Conservation (phyloP, 345 rosid genomes). For the Mangifera indica region DNA sequence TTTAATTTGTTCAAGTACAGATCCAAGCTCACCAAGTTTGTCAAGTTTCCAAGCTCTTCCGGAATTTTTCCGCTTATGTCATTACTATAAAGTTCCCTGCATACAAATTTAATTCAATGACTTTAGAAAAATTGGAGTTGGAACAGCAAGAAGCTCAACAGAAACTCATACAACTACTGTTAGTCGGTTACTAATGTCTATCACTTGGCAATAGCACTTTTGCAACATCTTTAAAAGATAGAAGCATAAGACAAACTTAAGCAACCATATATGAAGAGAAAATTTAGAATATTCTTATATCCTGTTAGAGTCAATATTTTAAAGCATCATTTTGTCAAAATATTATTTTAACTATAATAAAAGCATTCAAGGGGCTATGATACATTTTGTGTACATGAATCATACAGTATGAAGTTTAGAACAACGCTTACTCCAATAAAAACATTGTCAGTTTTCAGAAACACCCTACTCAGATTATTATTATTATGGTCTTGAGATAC, state of each 20-base stretch:
- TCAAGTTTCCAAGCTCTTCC: slow-evolving; percentile 79
- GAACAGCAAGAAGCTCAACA: neutral
- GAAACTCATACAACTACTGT: slow-evolving; percentile 2
- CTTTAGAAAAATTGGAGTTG: neutral
- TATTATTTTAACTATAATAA: neutral
- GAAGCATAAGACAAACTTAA: neutral
- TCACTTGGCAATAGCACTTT: neutral
- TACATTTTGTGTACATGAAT: neutral
- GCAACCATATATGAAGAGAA: neutral
- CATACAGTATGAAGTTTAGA: no score
- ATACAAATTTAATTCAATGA: slow-evolving; percentile 22
- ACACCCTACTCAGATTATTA: no score
- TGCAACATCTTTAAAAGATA: neutral
- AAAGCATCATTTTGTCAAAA: neutral
- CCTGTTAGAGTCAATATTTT: neutral
- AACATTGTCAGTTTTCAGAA: no score
- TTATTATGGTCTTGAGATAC: no score
- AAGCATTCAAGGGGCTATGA: neutral
- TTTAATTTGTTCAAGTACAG: slow-evolving; percentile 67
- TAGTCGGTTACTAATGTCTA: neutral
- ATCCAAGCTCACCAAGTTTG: slow-evolving; percentile 90
- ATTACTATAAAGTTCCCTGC: slow-evolving; percentile 85
- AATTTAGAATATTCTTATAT: neutral
- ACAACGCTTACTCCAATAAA: no score
- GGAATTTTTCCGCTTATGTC: slow-evolving; percentile 68